phyloP scores from a whole-genome alignment of 2,329 filamentous ascomycete species.

The Cercospora beticola region DNA sequence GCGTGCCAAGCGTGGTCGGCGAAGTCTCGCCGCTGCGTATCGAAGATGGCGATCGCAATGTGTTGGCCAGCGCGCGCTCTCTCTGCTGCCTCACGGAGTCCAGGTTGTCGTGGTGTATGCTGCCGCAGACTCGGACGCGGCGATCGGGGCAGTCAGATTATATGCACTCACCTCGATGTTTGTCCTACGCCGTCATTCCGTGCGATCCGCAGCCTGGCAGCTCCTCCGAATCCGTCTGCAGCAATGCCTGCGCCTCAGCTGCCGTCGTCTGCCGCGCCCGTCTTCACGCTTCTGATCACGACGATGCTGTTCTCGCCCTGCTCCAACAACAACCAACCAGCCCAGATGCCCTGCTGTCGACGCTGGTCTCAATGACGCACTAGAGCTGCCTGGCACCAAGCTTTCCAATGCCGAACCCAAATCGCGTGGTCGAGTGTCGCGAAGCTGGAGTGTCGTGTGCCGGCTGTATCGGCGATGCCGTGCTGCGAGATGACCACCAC shows the following conservation, averaged over 20 bases:
- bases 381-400: background rate
- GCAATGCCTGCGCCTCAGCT: background rate
- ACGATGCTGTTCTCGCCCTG: background rate
- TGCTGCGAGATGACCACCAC: background rate
- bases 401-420: constrained; percentile 5
- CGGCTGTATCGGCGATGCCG: background rate
- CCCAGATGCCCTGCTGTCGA: background rate
- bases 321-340: background rate
- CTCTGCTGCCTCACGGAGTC: background rate
- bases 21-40: constrained; percentile 3
- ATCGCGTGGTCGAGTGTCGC: background rate
- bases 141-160: background rate
- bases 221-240: background rate
- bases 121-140: background rate
- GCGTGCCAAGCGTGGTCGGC: constrained; percentile 7
- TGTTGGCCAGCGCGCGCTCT: background rate
- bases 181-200: constrained; percentile 6
- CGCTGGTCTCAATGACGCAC: constrained; percentile 4
- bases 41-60: constrained; percentile 15
- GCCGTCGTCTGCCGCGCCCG: background rate
- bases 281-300: background rate
- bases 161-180: background rate
- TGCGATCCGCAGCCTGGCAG: constrained; percentile 8
- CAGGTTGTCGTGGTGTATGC: background rate
- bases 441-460: background rate